A percentile compares a stretch with the other conserved stretches of the same genome.
phyloP scores from a whole-genome alignment of 2,329 filamentous ascomycete species.

The Botrytis pseudocinerea region DNA sequence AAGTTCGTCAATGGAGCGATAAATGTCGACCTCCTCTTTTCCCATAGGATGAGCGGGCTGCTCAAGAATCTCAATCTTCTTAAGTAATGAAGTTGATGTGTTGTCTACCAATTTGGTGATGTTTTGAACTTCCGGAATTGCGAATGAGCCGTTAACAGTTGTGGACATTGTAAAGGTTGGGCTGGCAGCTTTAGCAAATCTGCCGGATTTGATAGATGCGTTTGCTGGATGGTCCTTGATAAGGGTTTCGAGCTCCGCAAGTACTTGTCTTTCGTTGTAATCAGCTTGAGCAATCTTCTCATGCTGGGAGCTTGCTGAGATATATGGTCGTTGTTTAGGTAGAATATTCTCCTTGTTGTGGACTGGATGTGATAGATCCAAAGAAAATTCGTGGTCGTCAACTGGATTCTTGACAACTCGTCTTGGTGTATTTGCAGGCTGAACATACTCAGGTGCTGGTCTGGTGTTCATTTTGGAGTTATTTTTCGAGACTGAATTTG shows the following conservation, averaged over 20 bases:
- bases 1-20: conserved; percentile 17
- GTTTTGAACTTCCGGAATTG: conserved; percentile 12
- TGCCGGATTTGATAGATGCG: conserved; percentile 4
- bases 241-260: conserved; percentile 18
- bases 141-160: conserved; percentile 10
- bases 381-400: conserved; percentile 9
- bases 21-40: conserved; percentile 16
- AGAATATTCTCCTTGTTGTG: conserved; percentile 31
- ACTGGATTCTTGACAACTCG: conserved; percentile 18
- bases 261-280: conserved; percentile 18
- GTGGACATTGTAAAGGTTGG: conserved; percentile 20
- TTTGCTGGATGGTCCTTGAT: conserved; percentile 17
- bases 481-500: conserved; percentile 6
- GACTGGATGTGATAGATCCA: background rate
- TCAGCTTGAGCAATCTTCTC: conserved; percentile 9
- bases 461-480: conserved; percentile 9
- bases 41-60: conserved; percentile 7
- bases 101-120: conserved; percentile 18
- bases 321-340: conserved; percentile 24
- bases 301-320: background rate
- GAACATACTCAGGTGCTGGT: conserved; percentile 7
- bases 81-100: conserved; percentile 13
- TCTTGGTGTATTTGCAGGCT: conserved; percentile 19
- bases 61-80: background rate
- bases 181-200: conserved; percentile 9